phyloP scores from a whole-genome alignment of 805 yeast genomes.

The Cyberlindnera maclurae region DNA sequence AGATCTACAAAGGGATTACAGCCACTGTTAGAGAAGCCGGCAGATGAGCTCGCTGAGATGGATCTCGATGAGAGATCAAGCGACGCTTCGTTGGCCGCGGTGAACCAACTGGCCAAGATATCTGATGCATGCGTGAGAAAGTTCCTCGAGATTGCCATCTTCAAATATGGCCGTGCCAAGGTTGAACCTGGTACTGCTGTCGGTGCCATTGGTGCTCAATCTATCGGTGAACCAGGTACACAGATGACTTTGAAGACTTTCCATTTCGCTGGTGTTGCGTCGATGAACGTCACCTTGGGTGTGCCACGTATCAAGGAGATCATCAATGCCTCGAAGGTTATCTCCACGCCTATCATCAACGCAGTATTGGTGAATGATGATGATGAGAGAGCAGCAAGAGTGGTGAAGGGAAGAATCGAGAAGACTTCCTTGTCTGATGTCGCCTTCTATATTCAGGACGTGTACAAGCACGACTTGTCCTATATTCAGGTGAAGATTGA shows the following conservation, averaged over 20 bases:
- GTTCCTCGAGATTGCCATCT: constrained; percentile 70
- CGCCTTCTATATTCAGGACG: constrained; percentile 88
- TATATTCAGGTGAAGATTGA: constrained; percentile 79
- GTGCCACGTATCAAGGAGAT: constrained; percentile 99
- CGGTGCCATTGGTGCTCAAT: constrained; percentile 98
- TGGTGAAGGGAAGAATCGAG: constrained; percentile 95
- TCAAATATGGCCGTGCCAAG: constrained; percentile 79
- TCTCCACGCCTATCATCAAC: constrained; percentile 94
- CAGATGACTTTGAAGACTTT: constrained; percentile 95
- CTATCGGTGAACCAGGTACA: constrained; percentile 99
- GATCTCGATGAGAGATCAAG: constrained; percentile 33
- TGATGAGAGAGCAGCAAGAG: constrained; percentile 97
- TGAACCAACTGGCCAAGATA: constrained; percentile 61
- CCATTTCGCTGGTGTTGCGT: constrained; percentile 99
- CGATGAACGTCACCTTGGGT: constrained; percentile 98
- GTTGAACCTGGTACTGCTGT: constrained; percentile 99
- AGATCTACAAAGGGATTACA: constrained; percentile 49
- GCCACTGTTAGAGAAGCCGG: constrained; percentile 36
- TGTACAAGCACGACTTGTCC: constrained; percentile 73
- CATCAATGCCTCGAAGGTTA: constrained; percentile 91
- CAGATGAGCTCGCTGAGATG: constrained; percentile 35
- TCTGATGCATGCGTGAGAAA: constrained; percentile 50
- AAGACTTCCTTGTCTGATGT: constrained; percentile 85
- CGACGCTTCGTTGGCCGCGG: constrained; percentile 36
- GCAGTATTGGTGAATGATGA: constrained; percentile 87